Evolutionary conservation across 108 stramenopile genomes (phyloP).

Genomic region (Cyclostephanos tholiformis): DNA sequence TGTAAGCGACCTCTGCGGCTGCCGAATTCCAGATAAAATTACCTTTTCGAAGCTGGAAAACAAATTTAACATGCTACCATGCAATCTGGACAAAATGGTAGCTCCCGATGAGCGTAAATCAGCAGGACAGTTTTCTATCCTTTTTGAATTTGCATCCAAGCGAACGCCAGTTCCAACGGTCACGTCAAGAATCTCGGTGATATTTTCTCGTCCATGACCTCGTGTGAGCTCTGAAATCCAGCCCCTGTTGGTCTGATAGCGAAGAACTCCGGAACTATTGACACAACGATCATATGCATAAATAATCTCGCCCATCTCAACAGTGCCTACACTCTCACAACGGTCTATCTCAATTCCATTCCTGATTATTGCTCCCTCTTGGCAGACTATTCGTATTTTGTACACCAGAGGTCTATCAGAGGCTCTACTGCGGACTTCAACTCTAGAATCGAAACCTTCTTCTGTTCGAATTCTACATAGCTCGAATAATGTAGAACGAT

Average conservation of each 20-base stretch:
- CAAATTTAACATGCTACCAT: constrained; percentile 61
- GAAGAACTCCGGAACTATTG: constrained; percentile 87
- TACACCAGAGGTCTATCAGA: constrained; percentile 53
- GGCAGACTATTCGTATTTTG: constrained; percentile 81
- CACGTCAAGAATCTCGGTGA: constrained; percentile 88
- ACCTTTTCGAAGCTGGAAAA: constrained; percentile 60
- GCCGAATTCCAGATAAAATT: constrained; percentile 57
- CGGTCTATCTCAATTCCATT: constrained; percentile 92
- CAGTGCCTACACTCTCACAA: constrained; percentile 79
- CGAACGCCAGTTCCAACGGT: constrained; percentile 10
- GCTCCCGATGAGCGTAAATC: constrained; percentile 69
- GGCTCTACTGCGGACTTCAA: constrained; percentile 37
- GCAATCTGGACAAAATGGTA: constrained; percentile 71
- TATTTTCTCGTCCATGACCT: constrained; percentile 90
- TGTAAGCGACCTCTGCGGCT: constrained; percentile 35
- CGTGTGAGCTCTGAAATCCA: constrained; percentile 94
- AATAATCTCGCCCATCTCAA: constrained; percentile 88
- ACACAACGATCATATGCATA: constrained; percentile 85
- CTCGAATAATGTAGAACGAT: constrained; percentile 73
- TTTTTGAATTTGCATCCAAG: constrained; percentile 35
- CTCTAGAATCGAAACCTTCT: constrained; percentile 59
- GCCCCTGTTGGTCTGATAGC: constrained; percentile 85
- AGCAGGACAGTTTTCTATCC: constrained; percentile 70
- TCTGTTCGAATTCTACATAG: constrained; percentile 73
- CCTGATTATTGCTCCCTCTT: constrained; percentile 89